Evolutionary conservation across 2,329 filamentous ascomycete genomes (phyloP), one percentile per base, ranked within the genome.

Genomic region (Coniochaeta hoffmannii): DNA sequence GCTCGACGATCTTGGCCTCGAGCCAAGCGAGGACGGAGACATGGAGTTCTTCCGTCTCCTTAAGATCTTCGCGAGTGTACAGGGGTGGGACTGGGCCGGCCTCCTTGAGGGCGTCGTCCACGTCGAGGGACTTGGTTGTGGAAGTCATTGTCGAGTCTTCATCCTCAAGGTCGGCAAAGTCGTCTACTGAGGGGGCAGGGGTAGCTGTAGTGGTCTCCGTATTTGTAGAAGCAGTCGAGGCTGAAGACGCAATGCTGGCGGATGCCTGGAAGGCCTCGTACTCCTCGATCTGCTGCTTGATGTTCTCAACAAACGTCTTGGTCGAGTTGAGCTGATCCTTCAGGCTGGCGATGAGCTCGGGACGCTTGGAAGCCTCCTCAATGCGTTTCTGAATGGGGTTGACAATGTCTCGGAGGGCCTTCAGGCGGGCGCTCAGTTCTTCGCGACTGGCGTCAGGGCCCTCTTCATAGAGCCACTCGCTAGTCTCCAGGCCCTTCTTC

Each of bases 381-480:
- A 86, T 85, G 57, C 94, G 83, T 66, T 81, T 84, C 62, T 90
- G 79, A 26, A 96, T 84, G 1, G 92, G 93, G 31, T 82, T 76
- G 53, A 92, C 88, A 50, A 97, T 81, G 54, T 85, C 82, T 66
- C 90, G 87, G 52, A 99, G 82, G 46, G 81, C 82, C 69, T 89
- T 87, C 52, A 95, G 81, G 68, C 87, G 90, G 55, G 82, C 79
- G 69, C 87, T 89, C 64, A 99, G 81, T 50, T 87, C 84, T 3
- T 89, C 83, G 56, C 85, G 86, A 34, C 82, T 78, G 4, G 94
- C 92, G 51, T 91, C 85, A 15, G 81, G 79, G 55, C 93, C 90
- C 50, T 92, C 91, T 15, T 83, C 89, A 68, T 96, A 94, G 57
- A 99, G 83, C 93, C 94, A 99, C 11, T 96, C 91, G 63, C 89